These are phyloP conservation scores for Pseudogymnoascus sp. DNA, from an alignment of 2,329 filamentous ascomycete species.

Conservation along the genomic window DNA sequence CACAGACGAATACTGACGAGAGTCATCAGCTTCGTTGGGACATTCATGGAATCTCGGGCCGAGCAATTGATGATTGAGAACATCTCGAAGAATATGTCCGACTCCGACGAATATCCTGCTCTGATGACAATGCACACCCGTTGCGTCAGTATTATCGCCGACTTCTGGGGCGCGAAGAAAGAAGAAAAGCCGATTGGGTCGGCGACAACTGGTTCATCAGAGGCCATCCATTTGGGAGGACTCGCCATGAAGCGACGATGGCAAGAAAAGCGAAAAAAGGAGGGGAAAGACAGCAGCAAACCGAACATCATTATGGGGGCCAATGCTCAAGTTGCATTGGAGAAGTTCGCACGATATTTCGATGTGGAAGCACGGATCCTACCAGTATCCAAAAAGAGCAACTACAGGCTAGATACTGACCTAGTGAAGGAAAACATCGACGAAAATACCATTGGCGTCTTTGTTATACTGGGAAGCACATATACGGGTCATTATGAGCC, in stretches of 20 bases:
- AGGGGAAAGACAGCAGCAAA: slow-evolving; percentile 53
- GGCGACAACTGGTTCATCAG: slow-evolving; percentile 62
- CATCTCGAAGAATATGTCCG: slow-evolving; percentile 62
- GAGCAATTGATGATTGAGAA: slow-evolving; percentile 59
- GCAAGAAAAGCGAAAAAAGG: slow-evolving; percentile 53
- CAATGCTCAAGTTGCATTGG: slow-evolving; percentile 63
- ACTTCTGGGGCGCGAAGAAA: slow-evolving; percentile 56
- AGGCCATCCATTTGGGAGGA: slow-evolving; percentile 62
- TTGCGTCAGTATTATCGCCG: slow-evolving; percentile 59
- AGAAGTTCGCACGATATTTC: slow-evolving; percentile 68
- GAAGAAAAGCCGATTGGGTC: slow-evolving; percentile 58
- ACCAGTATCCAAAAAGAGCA: slow-evolving; percentile 52
- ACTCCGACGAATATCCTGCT: slow-evolving; percentile 47
- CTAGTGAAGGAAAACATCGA: slow-evolving; percentile 59
- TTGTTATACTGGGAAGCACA: slow-evolving; percentile 62
- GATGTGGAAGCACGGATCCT: slow-evolving; percentile 61
- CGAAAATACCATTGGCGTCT: slow-evolving; percentile 70
- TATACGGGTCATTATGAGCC: slow-evolving; percentile 70
- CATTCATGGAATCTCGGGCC: slow-evolving; percentile 62
- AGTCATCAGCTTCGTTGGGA: slow-evolving; percentile 53
- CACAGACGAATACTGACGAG: slow-evolving; percentile 1
- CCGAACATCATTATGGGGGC: slow-evolving; percentile 70
- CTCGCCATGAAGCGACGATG: slow-evolving; percentile 68
- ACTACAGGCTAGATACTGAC: slow-evolving; percentile 54
- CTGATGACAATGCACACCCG: slow-evolving; percentile 53